Evolutionary conservation across 495 filamentous ascomycete genomes (phyloP).

Genomic region (Podospora pseudocomata): DNA sequence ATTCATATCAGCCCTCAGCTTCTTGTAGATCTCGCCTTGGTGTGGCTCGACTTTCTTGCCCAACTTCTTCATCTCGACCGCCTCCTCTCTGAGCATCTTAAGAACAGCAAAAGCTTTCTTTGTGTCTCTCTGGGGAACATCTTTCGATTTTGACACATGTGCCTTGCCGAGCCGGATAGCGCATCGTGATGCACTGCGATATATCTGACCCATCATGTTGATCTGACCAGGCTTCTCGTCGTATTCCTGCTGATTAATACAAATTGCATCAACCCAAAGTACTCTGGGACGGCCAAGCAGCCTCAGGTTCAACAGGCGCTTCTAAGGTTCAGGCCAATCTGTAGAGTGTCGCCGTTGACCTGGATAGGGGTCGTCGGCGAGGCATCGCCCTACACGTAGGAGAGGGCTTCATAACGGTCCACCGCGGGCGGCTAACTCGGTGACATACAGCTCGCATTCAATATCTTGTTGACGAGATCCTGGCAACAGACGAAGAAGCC

Average conservation of each 20-base stretch:
- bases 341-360: slow-evolving; percentile 6
- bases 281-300: background rate
- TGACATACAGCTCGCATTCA: slow-evolving; percentile 14
- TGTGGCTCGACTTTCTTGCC: background rate
- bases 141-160: background rate
- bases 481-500: slow-evolving; percentile 13
- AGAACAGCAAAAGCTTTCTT: slow-evolving; percentile 7
- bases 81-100: slow-evolving; percentile 7
- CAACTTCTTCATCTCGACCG: slow-evolving; percentile 2
- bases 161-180: slow-evolving; percentile 16
- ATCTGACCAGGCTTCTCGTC: slow-evolving; percentile 18
- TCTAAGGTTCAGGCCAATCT: slow-evolving; percentile 14
- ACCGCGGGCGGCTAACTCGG: background rate
- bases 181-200: slow-evolving; percentile 9
- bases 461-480: slow-evolving; percentile 9
- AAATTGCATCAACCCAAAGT: slow-evolving; percentile 24
- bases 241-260: slow-evolving; percentile 23
- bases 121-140: background rate
- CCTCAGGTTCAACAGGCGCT: slow-evolving; percentile 16
- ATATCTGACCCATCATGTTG: slow-evolving; percentile 16
- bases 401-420: slow-evolving; percentile 29
- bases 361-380: background rate
- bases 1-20: background rate
- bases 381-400: slow-evolving; percentile 35
- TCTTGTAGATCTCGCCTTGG: slow-evolving; percentile 1